A percentile compares a stretch with the other conserved stretches of the same genome.
Evolutionary conservation across 768 basidiomycete species (phyloP).

Genomic region (Atractiella rhizophila): DNA sequence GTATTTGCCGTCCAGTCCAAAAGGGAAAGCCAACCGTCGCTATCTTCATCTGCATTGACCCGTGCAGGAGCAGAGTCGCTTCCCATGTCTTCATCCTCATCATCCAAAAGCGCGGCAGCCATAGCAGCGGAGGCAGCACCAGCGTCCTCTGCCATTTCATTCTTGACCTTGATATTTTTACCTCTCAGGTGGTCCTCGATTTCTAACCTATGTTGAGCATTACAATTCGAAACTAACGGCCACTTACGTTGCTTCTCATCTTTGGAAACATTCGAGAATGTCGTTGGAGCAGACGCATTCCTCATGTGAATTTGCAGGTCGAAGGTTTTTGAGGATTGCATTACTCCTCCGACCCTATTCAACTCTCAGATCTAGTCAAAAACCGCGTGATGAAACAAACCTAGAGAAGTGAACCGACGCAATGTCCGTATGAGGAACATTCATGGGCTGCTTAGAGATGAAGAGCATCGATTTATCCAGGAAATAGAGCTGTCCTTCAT

Average conservation of each 20-base stretch:
- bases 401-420: conserved; percentile 73
- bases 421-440: conserved; percentile 71
- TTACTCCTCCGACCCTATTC: conserved; percentile 49
- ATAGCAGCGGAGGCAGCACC: conserved; percentile 27
- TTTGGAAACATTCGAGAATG: conserved; percentile 77
- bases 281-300: conserved; percentile 36
- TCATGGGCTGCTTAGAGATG: conserved; percentile 78
- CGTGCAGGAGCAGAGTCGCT: conserved; percentile 43
- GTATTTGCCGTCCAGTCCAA: not conserved
- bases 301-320: conserved; percentile 75
- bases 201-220: too few relatives aligned
- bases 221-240: too few relatives aligned
- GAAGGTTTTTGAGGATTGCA: conserved; percentile 73
- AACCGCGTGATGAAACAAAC: conserved; percentile 20
- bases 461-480: conserved; percentile 96
- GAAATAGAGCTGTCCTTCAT: conserved; percentile 89
- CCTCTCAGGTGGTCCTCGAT: conserved; percentile 63
- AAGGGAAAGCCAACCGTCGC: conserved; percentile 11
- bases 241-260: conserved; percentile 86
- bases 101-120: conserved; percentile 25
- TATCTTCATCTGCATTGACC: conserved; percentile 19
- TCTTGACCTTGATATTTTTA: conserved; percentile 82
- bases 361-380: not conserved
- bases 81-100: conserved; percentile 41
- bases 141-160: conserved; percentile 66